These are phyloP conservation scores for Hypoxylon sp. DNA, from an alignment of 2,329 filamentous ascomycete species.

Conservation along the genomic window DNA sequence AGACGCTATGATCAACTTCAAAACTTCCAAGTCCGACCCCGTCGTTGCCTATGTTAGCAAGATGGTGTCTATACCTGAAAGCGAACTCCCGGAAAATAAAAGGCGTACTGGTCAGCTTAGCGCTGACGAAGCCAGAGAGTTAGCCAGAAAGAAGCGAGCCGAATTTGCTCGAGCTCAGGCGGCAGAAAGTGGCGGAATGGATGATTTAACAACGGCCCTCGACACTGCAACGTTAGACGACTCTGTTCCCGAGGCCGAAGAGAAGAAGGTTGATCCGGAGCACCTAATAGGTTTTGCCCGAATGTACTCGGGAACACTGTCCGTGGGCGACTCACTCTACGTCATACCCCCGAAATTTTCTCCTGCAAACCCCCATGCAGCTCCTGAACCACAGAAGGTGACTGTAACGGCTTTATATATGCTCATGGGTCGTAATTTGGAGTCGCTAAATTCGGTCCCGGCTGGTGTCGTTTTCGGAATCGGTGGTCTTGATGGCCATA, in stretches of 20 bases:
- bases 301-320: slow-evolving; percentile 91
- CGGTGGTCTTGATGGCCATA: slow-evolving; percentile 88
- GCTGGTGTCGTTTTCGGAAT: slow-evolving; percentile 97
- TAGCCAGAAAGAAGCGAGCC: slow-evolving; percentile 89
- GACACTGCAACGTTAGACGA: slow-evolving; percentile 73
- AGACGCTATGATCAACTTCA: slow-evolving; percentile 87
- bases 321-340: slow-evolving; percentile 91
- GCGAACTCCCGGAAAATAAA: slow-evolving; percentile 90
- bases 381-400: slow-evolving; percentile 83
- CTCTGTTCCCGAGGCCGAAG: slow-evolving; percentile 61
- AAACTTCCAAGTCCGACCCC: slow-evolving; percentile 77
- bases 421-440: slow-evolving; percentile 92
- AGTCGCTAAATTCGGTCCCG: slow-evolving; percentile 85
- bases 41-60: slow-evolving; percentile 97
- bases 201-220: slow-evolving; percentile 73
- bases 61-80: slow-evolving; percentile 95
- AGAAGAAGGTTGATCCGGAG: slow-evolving; percentile 79
- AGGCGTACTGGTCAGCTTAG: slow-evolving; percentile 79
- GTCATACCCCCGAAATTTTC: slow-evolving; percentile 95
- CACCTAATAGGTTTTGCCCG: slow-evolving; percentile 95
- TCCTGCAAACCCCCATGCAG: slow-evolving; percentile 79
- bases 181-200: slow-evolving; percentile 66
- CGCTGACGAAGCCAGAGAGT: slow-evolving; percentile 89
- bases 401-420: slow-evolving; percentile 92
- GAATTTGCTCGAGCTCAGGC: slow-evolving; percentile 87